Conservation (phyloP, 1,284 basidiomycete species). For the Malassezia sp. region DNA sequence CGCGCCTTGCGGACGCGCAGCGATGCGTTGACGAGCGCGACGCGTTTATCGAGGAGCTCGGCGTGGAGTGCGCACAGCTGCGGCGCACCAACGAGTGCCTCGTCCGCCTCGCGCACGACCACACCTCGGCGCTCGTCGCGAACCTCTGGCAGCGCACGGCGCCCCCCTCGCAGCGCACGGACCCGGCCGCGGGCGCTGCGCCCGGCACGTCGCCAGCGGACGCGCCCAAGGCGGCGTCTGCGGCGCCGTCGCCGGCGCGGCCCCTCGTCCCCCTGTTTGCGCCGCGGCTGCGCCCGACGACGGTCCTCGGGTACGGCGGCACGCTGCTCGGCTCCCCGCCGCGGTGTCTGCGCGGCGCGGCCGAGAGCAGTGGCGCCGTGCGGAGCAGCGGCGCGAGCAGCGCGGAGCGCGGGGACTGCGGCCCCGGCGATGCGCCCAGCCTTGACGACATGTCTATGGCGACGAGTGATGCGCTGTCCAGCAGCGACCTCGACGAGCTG, state of each 20-base stretch:
- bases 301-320: conserved; percentile 4
- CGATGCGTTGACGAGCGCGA: conserved; percentile 20
- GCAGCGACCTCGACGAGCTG: conserved; percentile 12
- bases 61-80: conserved; percentile 20
- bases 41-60: conserved; percentile 23
- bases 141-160: neutral
- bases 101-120: conserved; percentile 25
- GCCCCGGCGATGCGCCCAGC: neutral
- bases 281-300: conserved; percentile 14
- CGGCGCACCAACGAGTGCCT: conserved; percentile 21
- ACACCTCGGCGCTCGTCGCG: conserved; percentile 26
- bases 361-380: too few relatives aligned
- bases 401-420: neutral
- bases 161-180: neutral
- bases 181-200: too few relatives aligned
- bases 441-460: neutral
- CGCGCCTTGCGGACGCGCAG: conserved; percentile 12
- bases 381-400: conserved; percentile 3
- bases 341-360: too few relatives aligned
- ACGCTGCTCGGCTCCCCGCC: neutral
- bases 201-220: too few relatives aligned
- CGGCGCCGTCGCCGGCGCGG: neutral
- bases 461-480: neutral
- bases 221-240: too few relatives aligned
- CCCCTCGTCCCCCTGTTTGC: conserved; percentile 14